phyloP scores from a whole-genome alignment of 2,329 filamentous ascomycete species.

The Pyricularia sp. region DNA sequence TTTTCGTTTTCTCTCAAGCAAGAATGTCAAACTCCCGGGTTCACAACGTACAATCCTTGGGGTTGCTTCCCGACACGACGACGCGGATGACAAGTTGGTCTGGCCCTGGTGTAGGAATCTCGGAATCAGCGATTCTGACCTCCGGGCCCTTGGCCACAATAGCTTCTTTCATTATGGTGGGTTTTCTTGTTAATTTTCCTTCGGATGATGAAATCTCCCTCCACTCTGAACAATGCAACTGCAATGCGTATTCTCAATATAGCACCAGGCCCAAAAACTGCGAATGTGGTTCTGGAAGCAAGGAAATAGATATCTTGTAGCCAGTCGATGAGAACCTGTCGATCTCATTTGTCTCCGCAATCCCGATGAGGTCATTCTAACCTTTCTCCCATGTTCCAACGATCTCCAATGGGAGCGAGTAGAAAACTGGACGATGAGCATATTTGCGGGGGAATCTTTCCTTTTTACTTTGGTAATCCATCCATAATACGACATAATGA shows the following conservation, averaged over 20 bases:
- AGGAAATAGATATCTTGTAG: not conserved
- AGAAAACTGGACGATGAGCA: not conserved
- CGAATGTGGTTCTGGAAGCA: too few species aligned
- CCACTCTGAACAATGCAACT: too few species aligned
- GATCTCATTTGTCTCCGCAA: not conserved
- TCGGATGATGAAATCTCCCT: too few species aligned
- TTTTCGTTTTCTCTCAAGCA: not conserved
- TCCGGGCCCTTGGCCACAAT: constrained; percentile 17
- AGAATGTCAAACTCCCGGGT: not conserved
- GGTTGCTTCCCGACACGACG: constrained; percentile 11
- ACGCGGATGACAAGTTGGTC: constrained; percentile 23
- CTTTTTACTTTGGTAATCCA: not conserved
- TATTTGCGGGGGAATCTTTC: not conserved
- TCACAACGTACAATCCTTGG: constrained; percentile 10
- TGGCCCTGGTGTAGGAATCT: constrained; percentile 25
- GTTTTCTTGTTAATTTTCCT: not conserved
- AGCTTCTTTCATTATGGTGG: constrained; percentile 20
- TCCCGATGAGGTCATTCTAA: not conserved
- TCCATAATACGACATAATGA: not conserved
- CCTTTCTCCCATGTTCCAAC: not conserved
- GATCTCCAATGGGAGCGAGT: not conserved
- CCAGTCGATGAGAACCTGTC: not conserved
- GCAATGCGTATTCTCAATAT: too few species aligned
- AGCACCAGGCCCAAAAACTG: too few species aligned
- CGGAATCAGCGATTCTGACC: constrained; percentile 29